A percentile compares a stretch with the other conserved stretches of the same genome.
Evolutionary conservation across 257 asterid genomes (phyloP).

Genomic region (Lavandula angustifolia): DNA sequence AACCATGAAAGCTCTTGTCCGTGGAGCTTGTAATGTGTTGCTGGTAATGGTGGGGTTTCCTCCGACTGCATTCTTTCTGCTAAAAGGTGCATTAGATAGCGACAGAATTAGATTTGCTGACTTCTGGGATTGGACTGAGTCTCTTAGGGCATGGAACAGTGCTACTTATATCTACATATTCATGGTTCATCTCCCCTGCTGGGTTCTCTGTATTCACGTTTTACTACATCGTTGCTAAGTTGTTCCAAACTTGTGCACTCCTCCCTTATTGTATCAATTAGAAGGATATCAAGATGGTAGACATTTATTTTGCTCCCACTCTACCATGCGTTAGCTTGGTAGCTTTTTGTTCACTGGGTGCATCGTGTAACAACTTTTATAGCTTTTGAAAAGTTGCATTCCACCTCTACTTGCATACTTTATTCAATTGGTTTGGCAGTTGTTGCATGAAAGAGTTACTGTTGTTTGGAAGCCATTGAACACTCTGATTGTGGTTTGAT

Average conservation of each 20-base stretch:
- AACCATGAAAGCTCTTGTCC: conserved; percentile 37
- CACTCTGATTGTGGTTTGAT: background rate
- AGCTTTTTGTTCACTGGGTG: background rate
- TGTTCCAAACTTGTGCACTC: conserved; percentile 15
- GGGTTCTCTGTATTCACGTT: conserved; percentile 74
- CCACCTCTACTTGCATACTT: background rate
- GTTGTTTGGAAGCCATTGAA: background rate
- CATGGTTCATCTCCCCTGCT: conserved; percentile 90
- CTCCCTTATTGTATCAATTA: conserved; percentile 31
- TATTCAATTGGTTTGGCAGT: background rate
- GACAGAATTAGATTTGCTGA: conserved; percentile 54
- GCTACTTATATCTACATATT: conserved; percentile 80
- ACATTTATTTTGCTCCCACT: conserved; percentile 17
- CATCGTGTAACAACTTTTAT: background rate
- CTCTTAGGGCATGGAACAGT: conserved; percentile 92
- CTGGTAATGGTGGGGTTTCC: conserved; percentile 59
- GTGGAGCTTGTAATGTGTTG: conserved; percentile 47
- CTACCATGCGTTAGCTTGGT: conserved; percentile 5
- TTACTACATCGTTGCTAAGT: conserved; percentile 50
- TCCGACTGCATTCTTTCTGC: conserved; percentile 47
- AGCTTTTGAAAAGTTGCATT: background rate
- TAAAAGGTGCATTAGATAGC: conserved; percentile 60
- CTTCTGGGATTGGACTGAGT: conserved; percentile 84
- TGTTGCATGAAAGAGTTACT: background rate
- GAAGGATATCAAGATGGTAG: background rate